Conservation (phyloP, 2,329 filamentous ascomycete genomes). For the Drechslera avenae region DNA sequence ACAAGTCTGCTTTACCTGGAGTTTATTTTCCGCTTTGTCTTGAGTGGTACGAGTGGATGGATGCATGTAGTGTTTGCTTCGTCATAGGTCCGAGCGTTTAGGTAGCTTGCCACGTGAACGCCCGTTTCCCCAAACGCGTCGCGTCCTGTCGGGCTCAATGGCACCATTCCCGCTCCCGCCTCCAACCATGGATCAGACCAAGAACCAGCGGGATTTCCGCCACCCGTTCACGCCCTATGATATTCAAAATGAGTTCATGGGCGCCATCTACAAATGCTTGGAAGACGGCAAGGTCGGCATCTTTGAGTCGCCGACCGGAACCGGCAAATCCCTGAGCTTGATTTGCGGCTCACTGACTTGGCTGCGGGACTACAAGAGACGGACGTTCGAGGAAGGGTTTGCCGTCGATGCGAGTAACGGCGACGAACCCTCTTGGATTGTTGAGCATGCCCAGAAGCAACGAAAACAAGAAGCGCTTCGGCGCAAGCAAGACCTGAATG, state of each 20-base stretch:
- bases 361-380: slow-evolving; percentile 80
- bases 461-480: slow-evolving; percentile 69
- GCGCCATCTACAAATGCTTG: slow-evolving; percentile 76
- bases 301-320: slow-evolving; percentile 91
- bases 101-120: slow-evolving; percentile 15
- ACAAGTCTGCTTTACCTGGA: too few species aligned
- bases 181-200: slow-evolving; percentile 22
- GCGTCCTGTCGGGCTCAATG: not conserved
- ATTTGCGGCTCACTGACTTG: slow-evolving; percentile 90
- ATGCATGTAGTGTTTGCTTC: not conserved
- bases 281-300: slow-evolving; percentile 82
- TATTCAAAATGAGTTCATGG: slow-evolving; percentile 89
- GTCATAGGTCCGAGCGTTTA: not conserved
- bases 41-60: too few species aligned
- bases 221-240: slow-evolving; percentile 88
- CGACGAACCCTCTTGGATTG: slow-evolving; percentile 83
- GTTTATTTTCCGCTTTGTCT: too few species aligned
- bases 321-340: slow-evolving; percentile 88
- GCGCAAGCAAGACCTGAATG: slow-evolving; percentile 74
- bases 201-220: slow-evolving; percentile 65
- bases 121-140: slow-evolving; percentile 12
- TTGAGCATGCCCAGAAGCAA: slow-evolving; percentile 74
- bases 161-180: not conserved
- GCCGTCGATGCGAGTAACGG: slow-evolving; percentile 55
- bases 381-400: slow-evolving; percentile 61